Conservation (phyloP, 2,329 filamentous ascomycete genomes). For the Mycosphaerelloides madeirae region DNA sequence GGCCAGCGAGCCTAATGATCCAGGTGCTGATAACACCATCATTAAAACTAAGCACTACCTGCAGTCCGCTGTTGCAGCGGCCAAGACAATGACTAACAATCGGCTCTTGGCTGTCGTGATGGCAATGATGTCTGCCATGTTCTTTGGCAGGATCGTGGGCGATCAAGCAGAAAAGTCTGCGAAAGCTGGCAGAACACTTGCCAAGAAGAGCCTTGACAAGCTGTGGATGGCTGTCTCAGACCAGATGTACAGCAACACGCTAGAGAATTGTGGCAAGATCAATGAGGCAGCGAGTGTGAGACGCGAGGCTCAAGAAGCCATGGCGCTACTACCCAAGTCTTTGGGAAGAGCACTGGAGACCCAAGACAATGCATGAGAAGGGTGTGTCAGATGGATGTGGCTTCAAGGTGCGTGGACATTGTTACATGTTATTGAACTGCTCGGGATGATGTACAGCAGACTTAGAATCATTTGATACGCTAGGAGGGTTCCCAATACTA, state of each 20-base stretch:
- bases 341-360: slow-evolving; percentile 13
- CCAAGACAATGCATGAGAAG: not conserved
- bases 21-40: slow-evolving; percentile 59
- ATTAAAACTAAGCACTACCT: slow-evolving; percentile 75
- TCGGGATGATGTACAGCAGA: too few relatives aligned
- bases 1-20: slow-evolving; percentile 47
- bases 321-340: slow-evolving; percentile 19
- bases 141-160: slow-evolving; percentile 78
- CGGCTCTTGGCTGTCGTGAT: slow-evolving; percentile 79
- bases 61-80: slow-evolving; percentile 64
- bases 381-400: not conserved
- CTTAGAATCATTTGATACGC: too few relatives aligned
- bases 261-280: slow-evolving; percentile 61
- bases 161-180: slow-evolving; percentile 50
- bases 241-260: slow-evolving; percentile 70
- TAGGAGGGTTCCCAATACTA: too few relatives aligned
- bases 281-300: slow-evolving; percentile 25
- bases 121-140: slow-evolving; percentile 75
- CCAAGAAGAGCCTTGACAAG: slow-evolving; percentile 45
- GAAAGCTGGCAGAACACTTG: slow-evolving; percentile 48
- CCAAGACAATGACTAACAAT: slow-evolving; percentile 65
- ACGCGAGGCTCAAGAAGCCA: slow-evolving; percentile 17
- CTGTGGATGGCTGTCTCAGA: slow-evolving; percentile 61
- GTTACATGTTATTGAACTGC: too few relatives aligned
- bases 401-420: slow-evolving; percentile 4